Base-by-base conservation (phyloP, 2,329 filamentous ascomycete genomes). In the Clonostachys sp. region DNA sequence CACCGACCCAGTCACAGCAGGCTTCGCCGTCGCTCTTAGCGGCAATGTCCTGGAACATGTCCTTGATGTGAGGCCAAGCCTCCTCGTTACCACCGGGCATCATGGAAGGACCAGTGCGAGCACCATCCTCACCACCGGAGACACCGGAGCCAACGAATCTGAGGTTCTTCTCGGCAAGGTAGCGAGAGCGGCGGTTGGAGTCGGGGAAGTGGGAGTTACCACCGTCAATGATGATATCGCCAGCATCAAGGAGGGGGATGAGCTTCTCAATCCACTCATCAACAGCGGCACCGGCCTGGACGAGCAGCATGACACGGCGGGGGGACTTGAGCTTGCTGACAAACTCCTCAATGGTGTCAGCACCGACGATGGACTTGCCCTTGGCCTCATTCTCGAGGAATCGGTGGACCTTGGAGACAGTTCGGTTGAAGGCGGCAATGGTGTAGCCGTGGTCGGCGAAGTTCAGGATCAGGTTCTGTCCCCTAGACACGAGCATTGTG, bases 1-100 rank as follows among this genome's bases (percentile, higher is more conserved):
- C 94, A 78, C 94, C 94, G 63, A 99, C 94, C 94, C 94, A 99
- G 75, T 99, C 94, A 69, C 94, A 99, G 85, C 94, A 99, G 57
- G 94, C 77, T 82, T 99, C 94, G 63, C 86, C 86, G 65, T 96
- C 92, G 72, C 89, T 95, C 85, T 99, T 97, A 72, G 94, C 94
- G 55, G 94, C 83, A 68, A 99, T 96, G 78, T 84, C 84, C 80
- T 99, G 94, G 82, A 99, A 95, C 66, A 99, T 89, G 64, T 97
- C 91, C 85, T 99, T 97, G 79, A 99, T 95, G 74, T 88, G 84
- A 62, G 90, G 90, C 94, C 94, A 97, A 48, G 94, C 94, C 72
- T 89, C 89, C 81, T 97, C 91, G 75, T 96, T 91, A 74, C 94
- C 94, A 83, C 94, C 94, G 56, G 94, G 94, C 94, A 99, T 99